phyloP scores from a whole-genome alignment of 164 flowering plant genomes.

The Paratinospora sagittata region DNA sequence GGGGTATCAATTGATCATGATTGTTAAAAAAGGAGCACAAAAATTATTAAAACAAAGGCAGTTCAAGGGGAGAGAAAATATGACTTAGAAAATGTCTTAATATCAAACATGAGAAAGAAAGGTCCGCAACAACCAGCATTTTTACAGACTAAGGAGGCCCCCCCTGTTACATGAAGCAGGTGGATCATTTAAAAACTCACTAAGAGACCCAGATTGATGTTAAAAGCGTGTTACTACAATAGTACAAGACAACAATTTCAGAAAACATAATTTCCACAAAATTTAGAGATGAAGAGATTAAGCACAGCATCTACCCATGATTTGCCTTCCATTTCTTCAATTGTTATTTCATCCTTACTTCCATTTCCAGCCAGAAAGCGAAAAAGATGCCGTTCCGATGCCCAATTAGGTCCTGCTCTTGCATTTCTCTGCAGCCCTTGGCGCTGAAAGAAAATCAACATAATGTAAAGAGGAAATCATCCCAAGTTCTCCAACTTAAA shows the following conservation, averaged over 20 bases:
- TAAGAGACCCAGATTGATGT: not conserved
- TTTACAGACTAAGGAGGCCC: not conserved
- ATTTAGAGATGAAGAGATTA: not conserved
- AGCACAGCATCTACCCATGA: not conserved
- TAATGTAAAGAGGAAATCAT: not conserved
- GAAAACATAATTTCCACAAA: no score
- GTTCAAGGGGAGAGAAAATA: not conserved
- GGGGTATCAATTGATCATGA: no score
- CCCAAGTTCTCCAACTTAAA: not conserved
- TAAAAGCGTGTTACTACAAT: not conserved
- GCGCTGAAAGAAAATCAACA: constrained; percentile 42
- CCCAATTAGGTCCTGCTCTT: constrained; percentile 37
- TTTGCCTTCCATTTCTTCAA: not conserved
- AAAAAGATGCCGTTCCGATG: constrained; percentile 11
- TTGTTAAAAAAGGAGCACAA: no score
- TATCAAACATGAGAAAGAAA: not conserved
- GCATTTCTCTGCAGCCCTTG: constrained; percentile 77
- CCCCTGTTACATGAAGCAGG: not conserved
- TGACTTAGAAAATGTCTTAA: not conserved
- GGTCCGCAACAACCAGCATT: not conserved
- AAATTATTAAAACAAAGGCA: not conserved
- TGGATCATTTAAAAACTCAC: not conserved
- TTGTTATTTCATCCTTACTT: not conserved
- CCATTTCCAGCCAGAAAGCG: no score
- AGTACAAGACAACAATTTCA: constrained; percentile 3